phyloP scores from a whole-genome alignment of 192 early-diverging fungal genomes.

The Coemansia aciculifera region DNA sequence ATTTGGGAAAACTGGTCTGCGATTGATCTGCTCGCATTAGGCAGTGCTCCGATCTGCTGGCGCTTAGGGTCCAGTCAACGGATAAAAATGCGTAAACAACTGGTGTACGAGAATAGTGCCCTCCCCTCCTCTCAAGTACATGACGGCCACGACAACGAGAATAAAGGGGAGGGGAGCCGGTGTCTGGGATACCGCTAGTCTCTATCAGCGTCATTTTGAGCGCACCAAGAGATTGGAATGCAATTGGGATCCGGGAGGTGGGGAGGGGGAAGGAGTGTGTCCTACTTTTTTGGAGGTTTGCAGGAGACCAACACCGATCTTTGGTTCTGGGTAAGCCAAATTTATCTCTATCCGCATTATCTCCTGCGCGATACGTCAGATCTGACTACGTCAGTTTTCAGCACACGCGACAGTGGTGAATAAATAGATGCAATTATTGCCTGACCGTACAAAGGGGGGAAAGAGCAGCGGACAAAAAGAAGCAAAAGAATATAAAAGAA shows the following conservation, averaged over 20 bases:
- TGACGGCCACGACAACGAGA: neutral
- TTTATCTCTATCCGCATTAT: neutral
- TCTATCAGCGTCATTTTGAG: neutral
- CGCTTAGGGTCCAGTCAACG: neutral
- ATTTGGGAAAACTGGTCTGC: neutral
- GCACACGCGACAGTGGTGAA: neutral
- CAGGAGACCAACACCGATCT: neutral
- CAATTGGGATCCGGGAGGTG: neutral
- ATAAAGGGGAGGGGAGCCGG: neutral
- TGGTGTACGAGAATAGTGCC: neutral
- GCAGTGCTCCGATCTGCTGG: conserved; percentile 8
- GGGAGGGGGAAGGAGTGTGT: neutral
- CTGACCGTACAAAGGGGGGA: neutral
- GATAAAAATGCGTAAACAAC: neutral
- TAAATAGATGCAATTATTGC: neutral
- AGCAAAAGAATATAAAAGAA: neutral
- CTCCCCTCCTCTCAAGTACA: neutral
- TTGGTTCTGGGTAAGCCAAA: conserved; percentile 2
- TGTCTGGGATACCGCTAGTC: neutral
- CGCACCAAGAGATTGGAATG: neutral
- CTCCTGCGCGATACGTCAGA: neutral
- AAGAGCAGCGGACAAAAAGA: neutral
- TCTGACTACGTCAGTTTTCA: neutral
- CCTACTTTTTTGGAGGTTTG: neutral
- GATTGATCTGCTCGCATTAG: conserved; percentile 6